Base-by-base conservation (phyloP, 108 stramenopile genomes). In the Stephanodiscus minutulus region DNA sequence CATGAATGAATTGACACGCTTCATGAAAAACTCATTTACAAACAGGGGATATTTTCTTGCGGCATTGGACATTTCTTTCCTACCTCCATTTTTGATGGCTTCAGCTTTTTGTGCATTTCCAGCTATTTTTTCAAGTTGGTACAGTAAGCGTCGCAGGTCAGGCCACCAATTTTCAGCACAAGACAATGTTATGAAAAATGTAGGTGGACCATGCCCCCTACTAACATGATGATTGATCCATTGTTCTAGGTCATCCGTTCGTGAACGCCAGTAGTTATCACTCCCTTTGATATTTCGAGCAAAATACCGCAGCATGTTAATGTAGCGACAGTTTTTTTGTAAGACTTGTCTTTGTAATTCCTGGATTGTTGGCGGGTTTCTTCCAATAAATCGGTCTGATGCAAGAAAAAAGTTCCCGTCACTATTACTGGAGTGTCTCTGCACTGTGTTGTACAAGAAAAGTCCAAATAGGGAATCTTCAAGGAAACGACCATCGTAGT, bases 151-250 rank as follows among this genome's bases (percentile, higher is more conserved):
- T 0, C 37, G 39, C 13, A 77, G 24, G 48, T 77, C 76, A 17
- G 76, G 70, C 70, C 70, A 72, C 64, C 70, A 77, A 22, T 72
- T 64, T 44, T 77, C 76, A 3, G 76, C 70, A 57, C 76, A 77
- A 5, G 63, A 65, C 11, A 77, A 17, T 20, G 76, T 77, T 9
- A 77, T 64, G 70, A 77, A 77, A 25, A 64, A 39, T 0, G 70
- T 77, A 0, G 76, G 76, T 2, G 76, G 71, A 1, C 76, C 76
- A 10, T 72, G 52, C 1, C 76, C 76, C 15, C 35, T 25, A 0
- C 25, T 55, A n/a, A 77, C 61, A 25, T 72, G 70, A 58, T 66
- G 54, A 21, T 77, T 57, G 25, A 77, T 72, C 76, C 76, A 77
- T 15, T 52, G 22, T 37, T 72, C 41, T n/a, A 77, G 53, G 43